A percentile compares a stretch with the other conserved stretches of the same genome.
Evolutionary conservation across 2,329 filamentous ascomycete genomes (phyloP).

Genomic region (Colletotrichum sansevieriae): DNA sequence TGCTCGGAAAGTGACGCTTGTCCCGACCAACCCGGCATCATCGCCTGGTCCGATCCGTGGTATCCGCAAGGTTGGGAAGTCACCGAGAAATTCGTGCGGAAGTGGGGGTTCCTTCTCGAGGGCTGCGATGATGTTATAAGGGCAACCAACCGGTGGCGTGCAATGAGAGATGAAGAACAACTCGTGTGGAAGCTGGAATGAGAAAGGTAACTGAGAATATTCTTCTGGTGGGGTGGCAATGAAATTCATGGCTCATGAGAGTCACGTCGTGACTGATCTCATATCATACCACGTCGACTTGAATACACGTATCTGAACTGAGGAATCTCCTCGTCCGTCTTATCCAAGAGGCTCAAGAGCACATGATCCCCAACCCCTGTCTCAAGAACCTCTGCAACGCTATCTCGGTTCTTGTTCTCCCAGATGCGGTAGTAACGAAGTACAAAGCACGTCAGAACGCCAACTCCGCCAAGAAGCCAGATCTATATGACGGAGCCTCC

Average conservation of each 20-base stretch:
- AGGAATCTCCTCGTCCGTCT: conserved; percentile 68
- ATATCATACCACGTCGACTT: neutral
- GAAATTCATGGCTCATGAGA: too few species aligned
- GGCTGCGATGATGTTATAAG: conserved; percentile 54
- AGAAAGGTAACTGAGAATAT: too few species aligned
- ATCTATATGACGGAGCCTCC: conserved; percentile 70
- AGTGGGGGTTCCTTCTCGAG: conserved; percentile 57
- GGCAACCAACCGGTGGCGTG: conserved; percentile 54
- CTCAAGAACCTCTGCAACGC: too few species aligned
- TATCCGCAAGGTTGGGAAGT: conserved; percentile 61
- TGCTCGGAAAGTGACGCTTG: conserved; percentile 1
- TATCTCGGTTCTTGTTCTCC: conserved; percentile 33
- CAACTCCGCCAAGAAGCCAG: conserved; percentile 61
- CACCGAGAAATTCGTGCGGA: conserved; percentile 57
- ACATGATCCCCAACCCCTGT: conserved; percentile 61
- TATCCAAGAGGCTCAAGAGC: conserved; percentile 57
- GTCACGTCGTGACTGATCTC: too few species aligned
- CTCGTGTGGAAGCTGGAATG: conserved; percentile 32
- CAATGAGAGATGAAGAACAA: conserved; percentile 26
- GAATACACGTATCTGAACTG: conserved; percentile 65
- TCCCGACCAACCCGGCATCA: conserved; percentile 36
- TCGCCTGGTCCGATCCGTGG: conserved; percentile 49
- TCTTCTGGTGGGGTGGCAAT: too few species aligned
- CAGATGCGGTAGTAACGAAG: conserved; percentile 12
- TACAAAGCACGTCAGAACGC: conserved; percentile 59